phyloP scores from a whole-genome alignment of 106 monocot species.

The Ottelia alismoides region DNA sequence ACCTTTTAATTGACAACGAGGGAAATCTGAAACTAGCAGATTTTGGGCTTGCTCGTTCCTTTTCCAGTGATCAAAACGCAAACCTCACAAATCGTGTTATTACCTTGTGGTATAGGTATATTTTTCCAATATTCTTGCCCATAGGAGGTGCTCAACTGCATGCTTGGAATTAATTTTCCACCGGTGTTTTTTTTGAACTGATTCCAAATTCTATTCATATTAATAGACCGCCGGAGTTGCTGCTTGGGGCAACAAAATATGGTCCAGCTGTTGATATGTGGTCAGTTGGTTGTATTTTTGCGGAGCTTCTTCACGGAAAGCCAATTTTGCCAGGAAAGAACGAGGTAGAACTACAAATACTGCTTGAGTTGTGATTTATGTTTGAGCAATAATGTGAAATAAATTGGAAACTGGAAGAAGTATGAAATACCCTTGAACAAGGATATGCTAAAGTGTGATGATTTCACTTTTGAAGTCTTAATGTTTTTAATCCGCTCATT shows the following conservation, averaged over 20 bases:
- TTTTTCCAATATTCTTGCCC: no score
- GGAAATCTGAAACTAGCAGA: slow-evolving; percentile 98
- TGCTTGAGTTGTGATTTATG: no score
- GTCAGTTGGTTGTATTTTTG: slow-evolving; percentile 99
- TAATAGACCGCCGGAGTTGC: slow-evolving; percentile 85
- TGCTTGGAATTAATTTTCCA: no score
- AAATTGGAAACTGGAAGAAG: no score
- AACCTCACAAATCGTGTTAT: slow-evolving; percentile 95
- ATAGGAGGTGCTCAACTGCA: no score
- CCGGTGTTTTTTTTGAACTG: neutral
- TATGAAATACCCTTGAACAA: no score
- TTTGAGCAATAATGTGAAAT: no score
- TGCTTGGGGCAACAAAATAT: slow-evolving; percentile 92
- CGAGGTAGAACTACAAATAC: slow-evolving; percentile 37
- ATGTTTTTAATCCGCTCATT: no score
- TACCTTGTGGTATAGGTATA: slow-evolving; percentile 99
- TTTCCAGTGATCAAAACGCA: slow-evolving; percentile 83
- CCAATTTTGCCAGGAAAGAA: slow-evolving; percentile 97
- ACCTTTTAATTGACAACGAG: slow-evolving; percentile 93
- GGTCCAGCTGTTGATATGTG: slow-evolving; percentile 99
- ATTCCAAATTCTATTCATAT: slow-evolving; percentile 11
- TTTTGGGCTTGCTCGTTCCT: slow-evolving; percentile 95
- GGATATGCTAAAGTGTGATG: no score
- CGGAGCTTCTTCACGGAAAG: slow-evolving; percentile 86
- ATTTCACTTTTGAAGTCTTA: no score